Conservation (phyloP, 768 basidiomycete genomes). For the Trametopsis cervina region DNA sequence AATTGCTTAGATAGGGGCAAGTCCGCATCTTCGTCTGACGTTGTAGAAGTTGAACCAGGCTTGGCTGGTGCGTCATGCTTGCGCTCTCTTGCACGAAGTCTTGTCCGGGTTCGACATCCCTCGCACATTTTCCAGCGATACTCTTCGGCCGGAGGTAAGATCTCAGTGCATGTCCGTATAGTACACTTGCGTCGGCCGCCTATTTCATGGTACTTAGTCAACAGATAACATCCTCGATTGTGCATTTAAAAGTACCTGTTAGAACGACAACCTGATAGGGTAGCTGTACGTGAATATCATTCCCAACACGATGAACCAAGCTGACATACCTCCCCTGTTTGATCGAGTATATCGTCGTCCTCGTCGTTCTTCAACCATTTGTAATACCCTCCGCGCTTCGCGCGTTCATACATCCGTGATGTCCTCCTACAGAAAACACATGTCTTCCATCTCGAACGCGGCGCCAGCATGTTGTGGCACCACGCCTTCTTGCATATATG, state of each 20-base stretch:
- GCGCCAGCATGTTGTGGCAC: slow-evolving; percentile 18
- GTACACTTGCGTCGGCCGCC: slow-evolving; percentile 14
- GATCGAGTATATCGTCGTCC: not conserved
- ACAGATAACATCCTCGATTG: too few relatives aligned
- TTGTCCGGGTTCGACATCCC: slow-evolving; percentile 14
- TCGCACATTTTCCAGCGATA: slow-evolving; percentile 18
- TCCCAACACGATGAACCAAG: slow-evolving; percentile 1
- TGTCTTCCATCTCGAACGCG: slow-evolving; percentile 10
- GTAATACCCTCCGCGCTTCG: not conserved
- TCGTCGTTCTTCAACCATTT: not conserved
- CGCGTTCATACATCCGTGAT: slow-evolving; percentile 5
- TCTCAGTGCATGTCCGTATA: slow-evolving; percentile 9
- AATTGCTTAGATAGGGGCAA: too few relatives aligned
- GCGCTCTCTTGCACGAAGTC: slow-evolving; percentile 9
- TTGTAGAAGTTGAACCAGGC: too few relatives aligned
- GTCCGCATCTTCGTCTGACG: not conserved
- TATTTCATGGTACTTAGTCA: too few relatives aligned
- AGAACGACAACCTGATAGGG: too few relatives aligned
- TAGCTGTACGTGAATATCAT: not conserved
- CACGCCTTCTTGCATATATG: slow-evolving; percentile 11
- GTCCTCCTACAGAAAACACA: slow-evolving; percentile 15
- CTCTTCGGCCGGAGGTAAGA: slow-evolving; percentile 13
- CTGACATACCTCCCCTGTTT: not conserved
- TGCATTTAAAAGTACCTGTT: too few relatives aligned
- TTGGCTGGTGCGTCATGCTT: not conserved